Evolutionary conservation across 176 grass and related monocot species (phyloP).

Genomic region (Ampelocalamus luodianensis): DNA sequence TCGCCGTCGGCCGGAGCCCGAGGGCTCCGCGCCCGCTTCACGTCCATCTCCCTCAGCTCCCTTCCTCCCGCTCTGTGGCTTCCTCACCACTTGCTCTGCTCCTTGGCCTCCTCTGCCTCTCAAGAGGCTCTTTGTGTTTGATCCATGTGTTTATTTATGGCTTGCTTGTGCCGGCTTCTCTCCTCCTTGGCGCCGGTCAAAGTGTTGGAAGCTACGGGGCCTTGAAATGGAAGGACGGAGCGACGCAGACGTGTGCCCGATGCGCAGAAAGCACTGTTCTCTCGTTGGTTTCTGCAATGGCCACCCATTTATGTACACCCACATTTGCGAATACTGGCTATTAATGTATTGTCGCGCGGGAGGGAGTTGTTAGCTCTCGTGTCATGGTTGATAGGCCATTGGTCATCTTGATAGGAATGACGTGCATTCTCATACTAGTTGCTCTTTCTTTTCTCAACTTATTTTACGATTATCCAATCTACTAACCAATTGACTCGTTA

Average conservation of each 20-base stretch:
- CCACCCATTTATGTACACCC: neutral
- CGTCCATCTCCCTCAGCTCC: slow-evolving; percentile 50
- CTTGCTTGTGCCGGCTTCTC: slow-evolving; percentile 48
- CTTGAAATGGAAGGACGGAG: slow-evolving; percentile 30
- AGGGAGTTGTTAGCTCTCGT: slow-evolving; percentile 3
- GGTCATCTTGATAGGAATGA: neutral
- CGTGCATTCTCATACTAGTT: neutral
- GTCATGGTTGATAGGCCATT: slow-evolving; percentile 11
- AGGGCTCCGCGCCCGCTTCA: slow-evolving; percentile 72
- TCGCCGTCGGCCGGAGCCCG: slow-evolving; percentile 46
- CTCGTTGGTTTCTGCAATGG: slow-evolving; percentile 2
- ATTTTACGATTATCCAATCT: neutral
- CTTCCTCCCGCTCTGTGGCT: neutral
- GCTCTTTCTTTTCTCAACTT: neutral
- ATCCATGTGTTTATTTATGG: slow-evolving; percentile 15
- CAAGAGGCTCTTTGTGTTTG: slow-evolving; percentile 1
- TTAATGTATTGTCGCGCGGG: neutral
- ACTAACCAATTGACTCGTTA: no score
- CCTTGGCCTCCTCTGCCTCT: neutral
- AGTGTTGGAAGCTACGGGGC: slow-evolving; percentile 17
- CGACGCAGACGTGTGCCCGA: slow-evolving; percentile 46
- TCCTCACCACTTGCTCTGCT: neutral
- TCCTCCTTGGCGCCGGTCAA: slow-evolving; percentile 49
- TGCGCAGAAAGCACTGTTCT: neutral
- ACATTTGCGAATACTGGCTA: neutral